These are phyloP conservation scores for peach (Prunus persica) DNA, from an alignment of 306 rosid species.

Conservation along the genomic window DNA sequence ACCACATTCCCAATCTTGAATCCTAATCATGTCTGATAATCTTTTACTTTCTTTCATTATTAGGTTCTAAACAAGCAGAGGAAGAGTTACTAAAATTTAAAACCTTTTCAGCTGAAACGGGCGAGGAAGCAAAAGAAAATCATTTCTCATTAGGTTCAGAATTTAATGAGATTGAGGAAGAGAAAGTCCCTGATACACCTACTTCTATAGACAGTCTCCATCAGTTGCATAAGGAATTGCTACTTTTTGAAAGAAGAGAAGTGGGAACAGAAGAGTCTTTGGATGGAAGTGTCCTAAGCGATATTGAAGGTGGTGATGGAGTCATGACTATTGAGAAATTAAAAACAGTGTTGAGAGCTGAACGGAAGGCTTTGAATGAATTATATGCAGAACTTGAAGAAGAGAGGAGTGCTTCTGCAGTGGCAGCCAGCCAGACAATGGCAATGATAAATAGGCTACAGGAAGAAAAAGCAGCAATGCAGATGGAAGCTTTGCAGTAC, in stretches of 20 bases:
- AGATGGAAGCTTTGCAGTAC: slow-evolving; percentile 98
- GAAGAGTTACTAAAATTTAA: slow-evolving; percentile 51
- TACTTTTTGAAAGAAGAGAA: slow-evolving; percentile 69
- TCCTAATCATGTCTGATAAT: not conserved
- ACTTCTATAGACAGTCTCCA: slow-evolving; percentile 62
- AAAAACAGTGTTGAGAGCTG: slow-evolving; percentile 59
- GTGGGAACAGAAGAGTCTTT: slow-evolving; percentile 72
- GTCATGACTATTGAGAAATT: slow-evolving; percentile 53
- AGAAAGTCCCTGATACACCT: slow-evolving; percentile 73
- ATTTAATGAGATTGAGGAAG: slow-evolving; percentile 62
- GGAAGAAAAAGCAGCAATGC: slow-evolving; percentile 97
- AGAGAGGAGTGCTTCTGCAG: slow-evolving; percentile 96
- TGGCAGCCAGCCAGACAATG: slow-evolving; percentile 95
- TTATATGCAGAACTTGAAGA: slow-evolving; percentile 85
- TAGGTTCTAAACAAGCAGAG: slow-evolving; percentile 40
- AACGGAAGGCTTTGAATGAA: slow-evolving; percentile 65
- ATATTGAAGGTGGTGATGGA: slow-evolving; percentile 58
- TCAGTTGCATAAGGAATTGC: slow-evolving; percentile 61
- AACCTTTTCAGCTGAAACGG: slow-evolving; percentile 44
- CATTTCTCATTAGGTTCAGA: slow-evolving; percentile 37
- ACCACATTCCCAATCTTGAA: not conserved
- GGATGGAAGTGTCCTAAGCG: slow-evolving; percentile 77
- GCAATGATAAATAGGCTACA: slow-evolving; percentile 98
- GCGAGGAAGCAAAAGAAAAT: slow-evolving; percentile 30
- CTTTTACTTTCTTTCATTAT: not conserved